A percentile compares a stretch with the other conserved stretches of the same genome.
phyloP scores from a whole-genome alignment of 1,139 yeast genomes.

The Diutina ranongensis region DNA sequence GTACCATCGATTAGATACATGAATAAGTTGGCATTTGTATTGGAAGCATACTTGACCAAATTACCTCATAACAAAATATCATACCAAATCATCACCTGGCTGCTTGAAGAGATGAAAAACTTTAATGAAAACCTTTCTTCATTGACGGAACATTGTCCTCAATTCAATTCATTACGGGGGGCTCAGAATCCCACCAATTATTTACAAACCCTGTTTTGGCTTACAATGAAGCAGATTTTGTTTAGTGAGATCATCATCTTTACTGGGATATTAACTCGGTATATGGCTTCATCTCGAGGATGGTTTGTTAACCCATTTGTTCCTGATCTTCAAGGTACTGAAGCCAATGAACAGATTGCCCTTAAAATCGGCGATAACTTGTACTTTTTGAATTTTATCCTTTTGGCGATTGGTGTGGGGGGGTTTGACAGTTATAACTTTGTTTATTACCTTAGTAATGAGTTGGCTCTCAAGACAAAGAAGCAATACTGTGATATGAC shows the following conservation, averaged over 20 bases:
- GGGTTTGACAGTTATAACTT: conserved; percentile 64
- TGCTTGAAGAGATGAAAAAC: conserved; percentile 14
- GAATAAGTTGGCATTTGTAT: conserved; percentile 35
- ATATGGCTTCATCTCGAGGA: conserved; percentile 11
- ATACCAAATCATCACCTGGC: conserved; percentile 14
- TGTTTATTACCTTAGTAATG: conserved; percentile 43
- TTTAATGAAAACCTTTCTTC: conserved; percentile 19
- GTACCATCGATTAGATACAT: conserved; percentile 40
- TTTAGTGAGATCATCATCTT: conserved; percentile 43
- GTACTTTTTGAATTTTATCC: conserved; percentile 43
- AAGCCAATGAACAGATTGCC: not conserved
- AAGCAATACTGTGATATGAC: conserved; percentile 1
- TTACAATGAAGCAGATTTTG: conserved; percentile 28
- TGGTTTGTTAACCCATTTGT: not conserved
- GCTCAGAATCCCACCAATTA: conserved; percentile 8
- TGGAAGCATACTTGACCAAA: conserved; percentile 22
- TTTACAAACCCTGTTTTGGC: conserved; percentile 22
- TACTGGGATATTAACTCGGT: conserved; percentile 41
- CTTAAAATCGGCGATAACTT: conserved; percentile 27
- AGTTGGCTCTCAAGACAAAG: conserved; percentile 18
- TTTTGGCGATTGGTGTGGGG: conserved; percentile 53
- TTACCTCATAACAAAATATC: conserved; percentile 14
- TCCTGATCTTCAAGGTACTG: not conserved
- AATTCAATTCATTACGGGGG: conserved; percentile 13
- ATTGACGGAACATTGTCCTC: conserved; percentile 16